phyloP scores from a whole-genome alignment of 331 rosid species.

The Cydonia oblonga region DNA sequence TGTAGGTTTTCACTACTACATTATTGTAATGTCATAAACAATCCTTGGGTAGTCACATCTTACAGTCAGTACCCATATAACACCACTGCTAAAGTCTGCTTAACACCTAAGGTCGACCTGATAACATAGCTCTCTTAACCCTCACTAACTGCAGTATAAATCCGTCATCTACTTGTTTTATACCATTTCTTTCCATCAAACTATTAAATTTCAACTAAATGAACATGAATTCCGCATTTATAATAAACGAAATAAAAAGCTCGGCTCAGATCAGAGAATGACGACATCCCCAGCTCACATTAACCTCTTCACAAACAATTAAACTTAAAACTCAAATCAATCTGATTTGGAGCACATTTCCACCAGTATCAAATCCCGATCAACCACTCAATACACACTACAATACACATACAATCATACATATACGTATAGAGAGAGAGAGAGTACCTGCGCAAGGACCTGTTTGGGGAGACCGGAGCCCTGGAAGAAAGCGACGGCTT shows the following conservation, averaged over 20 bases:
- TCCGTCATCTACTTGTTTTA: background rate
- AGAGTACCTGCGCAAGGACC: conserved; percentile 82
- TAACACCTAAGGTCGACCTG: background rate
- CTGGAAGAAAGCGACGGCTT: conserved; percentile 91
- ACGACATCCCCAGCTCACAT: background rate
- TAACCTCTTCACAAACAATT: conserved; percentile 10
- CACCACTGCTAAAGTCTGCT: background rate
- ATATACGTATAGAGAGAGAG: background rate
- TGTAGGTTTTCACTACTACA: background rate
- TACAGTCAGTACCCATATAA: background rate
- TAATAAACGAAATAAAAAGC: too few relatives aligned
- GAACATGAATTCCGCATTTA: background rate
- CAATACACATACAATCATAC: background rate
- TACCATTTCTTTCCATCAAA: background rate
- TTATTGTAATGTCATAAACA: background rate
- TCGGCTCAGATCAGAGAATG: background rate
- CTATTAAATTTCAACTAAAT: background rate
- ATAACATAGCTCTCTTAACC: background rate
- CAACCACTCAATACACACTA: background rate
- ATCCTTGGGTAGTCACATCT: background rate
- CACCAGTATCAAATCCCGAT: conserved; percentile 2
- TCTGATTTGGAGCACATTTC: background rate
- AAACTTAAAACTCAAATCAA: conserved; percentile 6
- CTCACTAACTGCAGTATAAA: background rate
- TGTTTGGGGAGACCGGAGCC: conserved; percentile 82